Percentiles rank a stretch among this genome's conserved stretches.
Conservation (phyloP, 768 basidiomycete species). For the Phanerodontia chrysosporium region DNA sequence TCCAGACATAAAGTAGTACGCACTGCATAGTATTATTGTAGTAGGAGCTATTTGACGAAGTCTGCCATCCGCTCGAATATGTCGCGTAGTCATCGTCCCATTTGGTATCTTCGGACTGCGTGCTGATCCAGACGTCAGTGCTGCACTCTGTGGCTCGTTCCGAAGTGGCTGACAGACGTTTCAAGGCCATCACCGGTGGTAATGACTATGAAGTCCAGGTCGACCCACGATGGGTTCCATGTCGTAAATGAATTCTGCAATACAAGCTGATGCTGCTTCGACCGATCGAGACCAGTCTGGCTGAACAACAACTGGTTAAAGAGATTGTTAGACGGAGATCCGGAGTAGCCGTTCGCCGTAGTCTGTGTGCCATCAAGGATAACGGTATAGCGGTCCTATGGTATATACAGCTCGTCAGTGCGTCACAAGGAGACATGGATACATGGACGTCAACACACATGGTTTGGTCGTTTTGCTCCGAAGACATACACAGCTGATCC, state of each 20-base stretch:
- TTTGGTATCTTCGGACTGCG: neutral
- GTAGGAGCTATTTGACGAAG: neutral
- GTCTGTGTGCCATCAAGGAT: neutral
- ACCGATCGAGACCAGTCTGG: neutral
- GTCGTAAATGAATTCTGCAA: neutral
- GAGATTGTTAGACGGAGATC: neutral
- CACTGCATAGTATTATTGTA: constrained; percentile 1
- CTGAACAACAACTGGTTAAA: constrained; percentile 6
- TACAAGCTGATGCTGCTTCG: neutral
- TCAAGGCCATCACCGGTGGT: neutral
- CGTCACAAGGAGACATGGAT: too few species aligned
- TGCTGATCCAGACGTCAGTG: too few species aligned
- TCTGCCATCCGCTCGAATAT: neutral
- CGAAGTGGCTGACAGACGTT: neutral
- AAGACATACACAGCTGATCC: constrained; percentile 5
- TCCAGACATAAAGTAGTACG: neutral
- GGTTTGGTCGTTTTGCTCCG: constrained; percentile 3
- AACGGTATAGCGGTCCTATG: neutral
- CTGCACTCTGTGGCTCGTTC: too few species aligned
- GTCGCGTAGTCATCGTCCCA: neutral
- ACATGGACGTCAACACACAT: neutral
- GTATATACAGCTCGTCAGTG: too few species aligned
- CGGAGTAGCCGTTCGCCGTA: neutral
- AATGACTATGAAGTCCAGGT: constrained; percentile 2
- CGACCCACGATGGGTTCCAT: neutral